Evolutionary conservation across 306 rosid species (phyloP).

Genomic region (Fragaria ananassa): DNA sequence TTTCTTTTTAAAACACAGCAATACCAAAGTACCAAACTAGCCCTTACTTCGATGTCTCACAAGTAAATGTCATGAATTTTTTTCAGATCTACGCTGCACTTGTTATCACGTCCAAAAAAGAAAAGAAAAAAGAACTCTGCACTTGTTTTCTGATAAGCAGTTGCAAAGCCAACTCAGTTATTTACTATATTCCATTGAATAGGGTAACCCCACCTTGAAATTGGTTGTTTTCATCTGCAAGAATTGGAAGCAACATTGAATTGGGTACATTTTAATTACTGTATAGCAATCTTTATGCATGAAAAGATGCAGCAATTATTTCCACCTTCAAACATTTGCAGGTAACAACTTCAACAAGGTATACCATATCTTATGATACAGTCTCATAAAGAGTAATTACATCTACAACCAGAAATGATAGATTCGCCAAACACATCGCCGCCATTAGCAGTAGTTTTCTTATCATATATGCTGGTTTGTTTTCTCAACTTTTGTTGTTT

Average conservation of each 20-base stretch:
- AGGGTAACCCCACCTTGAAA: constrained; percentile 4
- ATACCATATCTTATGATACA: background rate
- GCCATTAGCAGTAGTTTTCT: background rate
- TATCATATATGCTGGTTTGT: no score
- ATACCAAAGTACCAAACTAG: no score
- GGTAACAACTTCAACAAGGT: background rate
- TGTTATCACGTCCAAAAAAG: background rate
- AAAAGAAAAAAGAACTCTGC: background rate
- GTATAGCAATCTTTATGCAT: background rate
- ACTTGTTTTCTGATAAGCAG: background rate
- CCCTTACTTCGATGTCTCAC: no score
- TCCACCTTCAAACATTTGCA: background rate
- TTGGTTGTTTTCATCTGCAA: background rate
- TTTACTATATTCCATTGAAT: constrained; percentile 5
- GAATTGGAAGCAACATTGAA: background rate
- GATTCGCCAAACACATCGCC: background rate
- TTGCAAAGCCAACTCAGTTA: background rate
- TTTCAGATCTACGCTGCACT: background rate
- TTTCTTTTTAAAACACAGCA: no score
- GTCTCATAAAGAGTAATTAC: background rate
- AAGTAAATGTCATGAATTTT: background rate
- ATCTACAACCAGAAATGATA: background rate
- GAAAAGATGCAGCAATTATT: background rate
- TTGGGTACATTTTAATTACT: background rate
- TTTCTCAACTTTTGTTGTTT: no score